These are phyloP conservation scores for Boletus fagicola DNA, from an alignment of 768 basidiomycete genomes.

Conservation along the genomic window DNA sequence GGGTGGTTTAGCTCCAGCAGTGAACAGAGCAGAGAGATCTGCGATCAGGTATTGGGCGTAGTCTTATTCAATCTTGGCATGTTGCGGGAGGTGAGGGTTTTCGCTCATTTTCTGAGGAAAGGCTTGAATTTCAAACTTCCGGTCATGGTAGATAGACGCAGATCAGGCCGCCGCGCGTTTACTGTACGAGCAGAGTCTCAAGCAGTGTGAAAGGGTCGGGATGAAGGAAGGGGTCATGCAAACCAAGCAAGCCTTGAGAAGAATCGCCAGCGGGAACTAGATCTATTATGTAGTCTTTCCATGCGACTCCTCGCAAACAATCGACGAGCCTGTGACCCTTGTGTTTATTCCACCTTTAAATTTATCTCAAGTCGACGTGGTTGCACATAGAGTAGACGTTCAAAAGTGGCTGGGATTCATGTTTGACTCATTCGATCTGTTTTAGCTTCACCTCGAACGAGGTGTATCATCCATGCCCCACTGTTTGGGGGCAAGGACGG, in stretches of 20 bases:
- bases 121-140: background rate
- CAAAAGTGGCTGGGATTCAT: background rate
- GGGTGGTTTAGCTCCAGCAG: slow-evolving; percentile 21
- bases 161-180: slow-evolving; percentile 29
- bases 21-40: slow-evolving; percentile 37
- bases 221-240: slow-evolving; percentile 37
- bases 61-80: slow-evolving; percentile 62
- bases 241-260: slow-evolving; percentile 34
- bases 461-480: no score
- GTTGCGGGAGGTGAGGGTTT: slow-evolving; percentile 41
- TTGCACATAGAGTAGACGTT: background rate
- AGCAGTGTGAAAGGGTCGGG: slow-evolving; percentile 31
- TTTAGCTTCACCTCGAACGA: background rate
- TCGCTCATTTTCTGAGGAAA: background rate
- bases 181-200: slow-evolving; percentile 33
- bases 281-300: slow-evolving; percentile 1
- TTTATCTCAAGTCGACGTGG: no score
- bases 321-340: background rate
- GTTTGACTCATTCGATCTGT: background rate
- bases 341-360: background rate
- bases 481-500: no score
- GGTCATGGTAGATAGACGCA: slow-evolving; percentile 31
- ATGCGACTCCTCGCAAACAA: background rate
- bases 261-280: slow-evolving; percentile 15
- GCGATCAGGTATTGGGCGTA: slow-evolving; percentile 55